Base-by-base conservation (phyloP, 768 basidiomycete genomes). In the Leccinellum albellum region DNA sequence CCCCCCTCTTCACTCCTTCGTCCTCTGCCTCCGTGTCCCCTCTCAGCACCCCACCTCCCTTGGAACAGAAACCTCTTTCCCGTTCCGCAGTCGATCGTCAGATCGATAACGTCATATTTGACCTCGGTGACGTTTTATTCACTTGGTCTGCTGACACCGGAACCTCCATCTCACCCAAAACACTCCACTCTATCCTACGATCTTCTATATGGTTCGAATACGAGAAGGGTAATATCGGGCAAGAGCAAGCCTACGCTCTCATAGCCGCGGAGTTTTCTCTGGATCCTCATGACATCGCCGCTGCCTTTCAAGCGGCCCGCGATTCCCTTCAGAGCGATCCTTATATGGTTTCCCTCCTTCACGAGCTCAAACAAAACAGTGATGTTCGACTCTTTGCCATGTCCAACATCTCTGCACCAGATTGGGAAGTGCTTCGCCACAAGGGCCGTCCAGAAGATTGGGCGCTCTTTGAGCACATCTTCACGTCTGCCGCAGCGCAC, bases 391-490 rank as follows among this genome's bases (percentile, higher is more conserved):
- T 66, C 1, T 65, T 62, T 9, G n/a, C n/a, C n/a, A n/a, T n/a
- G n/a, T n/a, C n/a, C n/a, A n/a, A n/a, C n/a, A n/a, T n/a, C n/a
- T n/a, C n/a, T n/a, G n/a, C n/a, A n/a, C 64, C 64, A 2, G 65
- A 65, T 31, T 65, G 64, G 58, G 61, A 66, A 12, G 10, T 61
- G 31, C 65, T 66, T 24, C 57, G 51, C 14, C 50, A 33, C 48
- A 66, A 57, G 21, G 61, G 37, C 14, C 31, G 50, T 1, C 37
- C 56, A 0, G 54, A 57, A 42, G 65, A 66, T 21, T 66, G 64
- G 65, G 54, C 49, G 1, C 62, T 66, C 20, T 66, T 66, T 49
- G 62, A 66, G 14, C 32, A 4, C 7, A 47, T 66, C 37, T 67
- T 66, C 53, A 66, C 65, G 10, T 66, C 65, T 17, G 57, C 65